Evolutionary conservation across 768 basidiomycete genomes (phyloP), one percentile per base, ranked within the genome.

Genomic region (Calocybe cyanea): DNA sequence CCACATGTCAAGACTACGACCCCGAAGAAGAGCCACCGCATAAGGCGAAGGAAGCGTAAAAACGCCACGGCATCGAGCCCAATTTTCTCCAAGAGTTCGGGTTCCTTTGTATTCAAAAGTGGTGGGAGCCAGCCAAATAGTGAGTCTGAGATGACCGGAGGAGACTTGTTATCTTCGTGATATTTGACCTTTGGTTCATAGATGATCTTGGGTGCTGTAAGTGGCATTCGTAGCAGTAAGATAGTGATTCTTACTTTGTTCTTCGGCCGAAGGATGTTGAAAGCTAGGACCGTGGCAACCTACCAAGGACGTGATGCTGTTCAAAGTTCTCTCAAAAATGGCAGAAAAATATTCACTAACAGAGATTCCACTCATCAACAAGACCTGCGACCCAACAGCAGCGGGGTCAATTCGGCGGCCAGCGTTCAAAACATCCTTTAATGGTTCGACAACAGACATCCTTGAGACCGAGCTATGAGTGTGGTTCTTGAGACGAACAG

Each of bases 151-250:
- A 93, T 87, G 15, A 78, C 77, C 9, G 89, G 89, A 17, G 87
- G 88, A 9, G 73, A 67, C 62, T 89, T 88, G 63, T 79, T 62
- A 38, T 81, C 85, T 49, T 76, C 72, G 58, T 88, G 87, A 59
- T 91, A 93, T 64, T 92, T 92, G 64, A 88, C 80, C 66, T 93
- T 95, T 50, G 90, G 92, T 61, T 92, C 87, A 60, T 94, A 94
- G 48, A 92, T 79, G 51, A 88, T 77, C 89, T 89, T n/a, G 25
- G 19, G 42, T 19, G n/a, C 33, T 20, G 1, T 13, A 10, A 25
- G 2, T 24, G 54, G 31, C 49, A 24, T 20, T 48, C 24, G 7
- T 31, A 4, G 20, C 48, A 31, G 30, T 30, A 30, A 36, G 20
- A 25, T 38, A 36, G 47, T 7, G 30, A 24, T 8, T 54, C 63